A percentile compares a stretch with the other conserved stretches of the same genome.
Conservation (phyloP, 257 asterid species). For the Schizonepeta tenuifolia region DNA sequence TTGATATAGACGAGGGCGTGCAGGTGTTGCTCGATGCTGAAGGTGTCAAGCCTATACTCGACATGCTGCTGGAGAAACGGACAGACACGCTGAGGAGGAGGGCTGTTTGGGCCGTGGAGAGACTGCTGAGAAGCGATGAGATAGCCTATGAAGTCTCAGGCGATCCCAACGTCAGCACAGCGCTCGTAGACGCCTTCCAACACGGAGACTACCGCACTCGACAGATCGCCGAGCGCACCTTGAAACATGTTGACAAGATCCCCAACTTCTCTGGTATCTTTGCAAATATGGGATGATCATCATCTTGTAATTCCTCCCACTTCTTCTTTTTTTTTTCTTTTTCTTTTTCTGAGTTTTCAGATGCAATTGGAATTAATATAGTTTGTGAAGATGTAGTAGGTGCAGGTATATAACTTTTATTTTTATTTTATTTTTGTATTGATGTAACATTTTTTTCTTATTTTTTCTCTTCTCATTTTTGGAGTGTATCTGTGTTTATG, state of each 20-base stretch:
- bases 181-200: conserved; percentile 91
- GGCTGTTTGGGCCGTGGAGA: conserved; percentile 91
- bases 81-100: conserved; percentile 71
- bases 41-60: conserved; percentile 72
- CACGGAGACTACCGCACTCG: conserved; percentile 83
- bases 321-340: background rate
- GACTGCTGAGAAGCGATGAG: conserved; percentile 69
- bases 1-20: conserved; percentile 74
- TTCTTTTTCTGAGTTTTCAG: conserved; percentile 18
- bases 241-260: conserved; percentile 79
- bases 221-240: conserved; percentile 89
- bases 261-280: conserved; percentile 91
- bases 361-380: conserved; percentile 23
- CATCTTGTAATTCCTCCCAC: background rate
- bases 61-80: conserved; percentile 75
- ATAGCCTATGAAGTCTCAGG: conserved; percentile 65
- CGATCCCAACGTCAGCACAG: conserved; percentile 79
- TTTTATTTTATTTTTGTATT: conserved; percentile 26
- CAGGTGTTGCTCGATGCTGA: conserved; percentile 67
- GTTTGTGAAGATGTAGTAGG: conserved; percentile 38
- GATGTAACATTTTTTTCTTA: conserved; percentile 26
- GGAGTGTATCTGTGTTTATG: conserved; percentile 13
- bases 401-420: conserved; percentile 45
- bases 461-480: conserved; percentile 9
- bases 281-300: conserved; percentile 51